Evolutionary conservation across 805 yeast species (phyloP).

Genomic region (Cyberlindnera mississippiensis): DNA sequence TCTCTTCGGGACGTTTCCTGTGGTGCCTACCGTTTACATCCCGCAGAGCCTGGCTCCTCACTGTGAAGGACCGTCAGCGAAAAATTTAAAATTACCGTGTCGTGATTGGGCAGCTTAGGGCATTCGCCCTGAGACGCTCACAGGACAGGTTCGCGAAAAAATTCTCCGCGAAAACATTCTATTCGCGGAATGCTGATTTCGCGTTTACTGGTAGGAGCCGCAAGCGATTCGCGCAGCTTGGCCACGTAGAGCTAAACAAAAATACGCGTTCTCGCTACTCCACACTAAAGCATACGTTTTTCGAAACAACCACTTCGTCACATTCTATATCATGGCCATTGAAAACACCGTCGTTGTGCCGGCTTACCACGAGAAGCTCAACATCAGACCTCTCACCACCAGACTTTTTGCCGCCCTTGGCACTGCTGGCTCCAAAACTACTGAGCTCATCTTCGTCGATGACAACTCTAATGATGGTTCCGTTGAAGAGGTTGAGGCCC

Average conservation of each 20-base stretch:
- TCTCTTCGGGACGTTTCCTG: constrained; percentile 2
- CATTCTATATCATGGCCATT: constrained; percentile 19
- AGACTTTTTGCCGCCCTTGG: constrained; percentile 47
- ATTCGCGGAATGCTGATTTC: no score
- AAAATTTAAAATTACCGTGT: constrained; percentile 24
- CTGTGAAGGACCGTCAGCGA: background rate
- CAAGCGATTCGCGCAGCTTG: background rate
- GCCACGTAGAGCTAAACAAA: constrained; percentile 2
- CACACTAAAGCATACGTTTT: no score
- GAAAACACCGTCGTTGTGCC: constrained; percentile 44
- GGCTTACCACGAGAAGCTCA: constrained; percentile 47
- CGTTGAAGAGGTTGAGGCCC: constrained; percentile 45
- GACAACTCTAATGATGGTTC: constrained; percentile 51
- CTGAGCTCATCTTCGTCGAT: constrained; percentile 48
- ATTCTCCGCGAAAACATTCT: background rate
- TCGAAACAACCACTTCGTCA: background rate
- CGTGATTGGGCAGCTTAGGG: constrained; percentile 22
- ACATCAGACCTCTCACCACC: constrained; percentile 46
- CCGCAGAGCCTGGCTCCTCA: no score
- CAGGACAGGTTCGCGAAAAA: no score
- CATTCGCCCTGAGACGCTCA: no score
- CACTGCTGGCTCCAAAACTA: constrained; percentile 35
- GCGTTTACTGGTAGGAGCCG: no score
- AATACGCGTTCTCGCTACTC: no score
- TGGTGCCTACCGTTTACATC: constrained; percentile 6